Evolutionary conservation across 2,329 filamentous ascomycete genomes (phyloP), one percentile per base, ranked within the genome.

Genomic region (Verticillium longisporum): DNA sequence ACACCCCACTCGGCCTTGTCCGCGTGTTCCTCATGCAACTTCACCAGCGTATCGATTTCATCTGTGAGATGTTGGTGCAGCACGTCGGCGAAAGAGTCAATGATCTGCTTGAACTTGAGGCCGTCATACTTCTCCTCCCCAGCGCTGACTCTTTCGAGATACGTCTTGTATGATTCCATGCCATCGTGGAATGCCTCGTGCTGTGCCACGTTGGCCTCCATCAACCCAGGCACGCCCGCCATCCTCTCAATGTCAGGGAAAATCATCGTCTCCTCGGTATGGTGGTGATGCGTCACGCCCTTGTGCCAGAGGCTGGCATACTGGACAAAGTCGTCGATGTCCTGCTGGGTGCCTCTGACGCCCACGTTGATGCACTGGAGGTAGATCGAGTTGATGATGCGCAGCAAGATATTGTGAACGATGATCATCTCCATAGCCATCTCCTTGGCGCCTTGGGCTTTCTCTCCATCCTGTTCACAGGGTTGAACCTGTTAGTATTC

Each of bases 41-140:
- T 67, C 45, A 74, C 57, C 15, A 80, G 70, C 45, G 71, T 71
- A 37, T 67, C 66, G 54, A 80, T 74, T 63, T 80, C 77, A 6
- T 76, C 71, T 3, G 63, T 64, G 11, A 80, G 66, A 63, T 80
- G 78, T 38, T 68, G 58, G 41, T 65, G 64, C 60, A 80, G 63
- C 4, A 64, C 63, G 0, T 69, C 66, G 37, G 70, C 75, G 58
- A 80, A 77, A 1, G 53, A 61, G 66, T 77, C 73, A 56, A 78
- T 70, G 21, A 75, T 67, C 6, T 31, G 15, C 15, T 61, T 62
- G 3, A 77, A 61, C 57, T 66, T 72, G 1, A 62, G 53, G 0
- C 74, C 75, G 58, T 73, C 69, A 50, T 72, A 74, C n/a, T 67
- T 59, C 11, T 71, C 68, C 34, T 68, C 67, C 6, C 64, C 67